Evolutionary conservation across 345 rosid species (phyloP).

Genomic region (Heritiera littoralis): DNA sequence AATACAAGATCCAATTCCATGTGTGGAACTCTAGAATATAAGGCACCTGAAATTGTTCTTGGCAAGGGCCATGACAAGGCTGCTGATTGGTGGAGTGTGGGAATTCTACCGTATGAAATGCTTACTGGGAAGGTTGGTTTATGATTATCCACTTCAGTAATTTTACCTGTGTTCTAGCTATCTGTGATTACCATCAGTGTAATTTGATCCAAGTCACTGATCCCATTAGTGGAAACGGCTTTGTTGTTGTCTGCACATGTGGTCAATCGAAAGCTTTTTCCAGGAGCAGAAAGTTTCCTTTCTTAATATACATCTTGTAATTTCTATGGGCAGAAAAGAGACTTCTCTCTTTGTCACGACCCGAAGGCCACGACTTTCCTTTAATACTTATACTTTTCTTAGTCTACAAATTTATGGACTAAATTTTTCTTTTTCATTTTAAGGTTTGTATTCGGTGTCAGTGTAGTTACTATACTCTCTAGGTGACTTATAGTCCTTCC

Average conservation of each 20-base stretch:
- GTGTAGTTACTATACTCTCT: no score
- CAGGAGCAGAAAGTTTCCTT: background rate
- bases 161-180: background rate
- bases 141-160: background rate
- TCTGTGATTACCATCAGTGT: background rate
- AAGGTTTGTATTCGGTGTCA: no score
- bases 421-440: no score
- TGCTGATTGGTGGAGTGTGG: slow-evolving; percentile 99
- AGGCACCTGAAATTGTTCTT: slow-evolving; percentile 89
- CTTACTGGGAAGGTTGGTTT: slow-evolving; percentile 56
- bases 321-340: background rate
- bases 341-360: no score
- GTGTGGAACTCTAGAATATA: slow-evolving; percentile 95
- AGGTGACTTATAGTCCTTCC: no score
- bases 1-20: slow-evolving; percentile 87
- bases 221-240: background rate
- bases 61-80: slow-evolving; percentile 96
- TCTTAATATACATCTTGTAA: background rate
- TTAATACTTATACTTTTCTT: no score
- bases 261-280: no score
- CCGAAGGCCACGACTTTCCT: no score
- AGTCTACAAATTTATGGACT: no score
- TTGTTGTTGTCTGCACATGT: background rate
- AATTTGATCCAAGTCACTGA: background rate
- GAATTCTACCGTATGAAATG: slow-evolving; percentile 88